Conservation (phyloP, 2,329 filamentous ascomycete species). For the Cytospora piceicola region DNA sequence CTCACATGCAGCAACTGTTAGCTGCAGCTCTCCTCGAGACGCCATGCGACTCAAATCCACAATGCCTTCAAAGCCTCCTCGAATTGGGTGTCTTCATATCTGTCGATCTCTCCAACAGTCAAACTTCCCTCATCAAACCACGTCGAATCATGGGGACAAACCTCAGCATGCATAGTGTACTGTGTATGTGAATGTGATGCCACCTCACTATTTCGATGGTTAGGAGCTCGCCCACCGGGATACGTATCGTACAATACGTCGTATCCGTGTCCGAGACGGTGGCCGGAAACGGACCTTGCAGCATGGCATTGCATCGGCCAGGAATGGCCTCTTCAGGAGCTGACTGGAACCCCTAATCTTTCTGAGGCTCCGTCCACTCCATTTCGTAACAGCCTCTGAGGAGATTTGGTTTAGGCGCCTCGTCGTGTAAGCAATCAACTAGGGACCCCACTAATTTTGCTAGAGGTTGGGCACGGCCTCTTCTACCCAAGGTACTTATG, state of each 20-base stretch:
- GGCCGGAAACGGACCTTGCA: neutral
- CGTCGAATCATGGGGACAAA: constrained; percentile 22
- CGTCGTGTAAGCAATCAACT: constrained; percentile 29
- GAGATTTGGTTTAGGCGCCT: constrained; percentile 28
- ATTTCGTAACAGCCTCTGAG: constrained; percentile 5
- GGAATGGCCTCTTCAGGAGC: constrained; percentile 10
- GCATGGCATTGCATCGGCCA: constrained; percentile 10
- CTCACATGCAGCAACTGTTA: constrained; percentile 15
- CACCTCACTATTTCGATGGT: constrained; percentile 20
- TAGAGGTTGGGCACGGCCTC: constrained; percentile 24
- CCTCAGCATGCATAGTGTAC: neutral
- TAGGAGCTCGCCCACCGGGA: constrained; percentile 9
- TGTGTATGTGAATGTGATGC: constrained; percentile 2
- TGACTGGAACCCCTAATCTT: constrained; percentile 19
- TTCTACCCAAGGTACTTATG: too few relatives aligned
- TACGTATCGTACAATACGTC: constrained; percentile 6
- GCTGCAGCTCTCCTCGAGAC: constrained; percentile 17
- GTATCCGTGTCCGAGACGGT: constrained; percentile 16
- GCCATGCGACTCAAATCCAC: constrained; percentile 16
- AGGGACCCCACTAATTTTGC: constrained; percentile 21
- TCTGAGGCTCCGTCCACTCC: constrained; percentile 14
- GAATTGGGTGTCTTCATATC: constrained; percentile 21
- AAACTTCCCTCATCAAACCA: constrained; percentile 22
- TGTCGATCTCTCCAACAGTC: constrained; percentile 28
- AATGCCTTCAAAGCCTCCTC: constrained; percentile 10